Base-by-base conservation (phyloP, 2,329 filamentous ascomycete species). In the Botrytis hyacinthi region DNA sequence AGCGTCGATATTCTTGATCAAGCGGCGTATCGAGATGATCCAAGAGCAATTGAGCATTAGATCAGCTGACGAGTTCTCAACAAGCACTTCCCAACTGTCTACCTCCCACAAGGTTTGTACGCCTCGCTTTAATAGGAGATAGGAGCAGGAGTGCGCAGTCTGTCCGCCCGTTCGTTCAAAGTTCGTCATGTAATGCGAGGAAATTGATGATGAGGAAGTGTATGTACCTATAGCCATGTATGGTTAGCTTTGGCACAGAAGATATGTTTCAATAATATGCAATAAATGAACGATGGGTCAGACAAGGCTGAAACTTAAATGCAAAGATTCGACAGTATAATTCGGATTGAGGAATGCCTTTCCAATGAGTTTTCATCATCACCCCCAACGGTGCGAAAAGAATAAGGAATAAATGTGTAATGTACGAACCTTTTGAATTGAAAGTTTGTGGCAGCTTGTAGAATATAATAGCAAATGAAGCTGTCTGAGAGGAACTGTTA, bases 111-210 rank as follows among this genome's bases (percentile, higher is more conserved):
- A 81, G 80, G 79, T 80, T 83, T 83, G 82, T 83, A 83, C 81
- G 81, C 79, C 79, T 79, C 81, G 80, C 77, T 81, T 82, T 81
- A 74, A 78, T 78, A 78, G 78, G 76, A 77, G n/a, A 76, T 75
- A 81, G 80, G 77, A 76, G 79, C 75, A 77, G 78, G 80, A 79
- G 78, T 81, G 79, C 79, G 77, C 77, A 82, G 81, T 83, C 81
- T 84, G 82, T 83, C 82, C 82, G 82, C 82, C 82, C 82, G 82
- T 83, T 83, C 82, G 82, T 83, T 84, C 82, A 84, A 83, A 81
- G 79, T 84, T 84, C 82, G 78, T 84, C 82, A 83, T 83, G 73
- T 76, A 77, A 77, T 78, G 77, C 76, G 76, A 60, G 48, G n/a
- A 44, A 63, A 46, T 62, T 57, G 48, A 35, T 57, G 51, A 68